Evolutionary conservation across 2,329 filamentous ascomycete genomes (phyloP).

Genomic region (Ophiosphaerella narmari): DNA sequence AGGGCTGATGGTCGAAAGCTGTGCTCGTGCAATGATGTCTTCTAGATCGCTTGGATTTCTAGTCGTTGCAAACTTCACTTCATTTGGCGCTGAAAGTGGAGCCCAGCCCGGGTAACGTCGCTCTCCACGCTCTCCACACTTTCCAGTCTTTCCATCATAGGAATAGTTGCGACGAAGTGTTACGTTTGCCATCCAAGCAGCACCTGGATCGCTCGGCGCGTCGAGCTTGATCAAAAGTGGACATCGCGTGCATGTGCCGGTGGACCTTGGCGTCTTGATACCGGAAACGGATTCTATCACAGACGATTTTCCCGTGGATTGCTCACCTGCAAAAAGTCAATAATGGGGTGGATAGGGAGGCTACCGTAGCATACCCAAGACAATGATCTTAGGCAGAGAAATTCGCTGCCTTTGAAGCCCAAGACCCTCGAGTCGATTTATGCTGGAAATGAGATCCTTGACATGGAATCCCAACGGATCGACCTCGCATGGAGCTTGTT

Average conservation of each 20-base stretch:
- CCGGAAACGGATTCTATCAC: slow-evolving; percentile 57
- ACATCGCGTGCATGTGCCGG: slow-evolving; percentile 78
- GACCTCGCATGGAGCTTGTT: slow-evolving; percentile 8
- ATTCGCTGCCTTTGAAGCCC: slow-evolving; percentile 71
- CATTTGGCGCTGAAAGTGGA: slow-evolving; percentile 42
- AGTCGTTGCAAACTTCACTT: slow-evolving; percentile 66
- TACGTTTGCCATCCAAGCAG: slow-evolving; percentile 69
- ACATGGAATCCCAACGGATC: slow-evolving; percentile 62
- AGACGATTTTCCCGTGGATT: slow-evolving; percentile 81
- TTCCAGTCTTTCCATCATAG: slow-evolving; percentile 51
- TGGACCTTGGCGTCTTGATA: slow-evolving; percentile 71
- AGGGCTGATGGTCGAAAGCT: slow-evolving; percentile 77
- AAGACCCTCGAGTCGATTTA: slow-evolving; percentile 68
- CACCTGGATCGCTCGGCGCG: slow-evolving; percentile 50
- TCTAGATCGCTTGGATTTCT: slow-evolving; percentile 67
- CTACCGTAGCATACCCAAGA: slow-evolving; percentile 63
- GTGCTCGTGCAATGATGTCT: slow-evolving; percentile 71
- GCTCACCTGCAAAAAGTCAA: slow-evolving; percentile 56
- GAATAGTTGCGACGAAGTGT: slow-evolving; percentile 68
- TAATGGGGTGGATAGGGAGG: neutral
- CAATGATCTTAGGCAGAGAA: slow-evolving; percentile 75
- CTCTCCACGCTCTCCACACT: slow-evolving; percentile 39
- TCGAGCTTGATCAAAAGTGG: slow-evolving; percentile 79
- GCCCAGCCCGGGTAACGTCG: slow-evolving; percentile 68
- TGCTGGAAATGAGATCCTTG: slow-evolving; percentile 67